Conservation (phyloP, 1,284 basidiomycete genomes). For the Ustilago xerochloae region DNA sequence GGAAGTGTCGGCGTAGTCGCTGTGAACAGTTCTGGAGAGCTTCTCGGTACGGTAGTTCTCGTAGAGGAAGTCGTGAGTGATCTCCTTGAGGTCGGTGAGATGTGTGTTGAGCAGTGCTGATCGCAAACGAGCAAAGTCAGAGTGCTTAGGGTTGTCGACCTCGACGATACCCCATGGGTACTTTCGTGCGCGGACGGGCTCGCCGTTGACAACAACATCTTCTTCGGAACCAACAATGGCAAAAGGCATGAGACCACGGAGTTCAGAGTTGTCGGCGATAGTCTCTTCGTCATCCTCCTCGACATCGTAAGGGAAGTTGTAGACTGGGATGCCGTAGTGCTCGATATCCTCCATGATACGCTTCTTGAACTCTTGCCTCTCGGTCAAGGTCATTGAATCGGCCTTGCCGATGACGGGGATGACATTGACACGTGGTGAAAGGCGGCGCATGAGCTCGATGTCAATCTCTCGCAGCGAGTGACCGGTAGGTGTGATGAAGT, state of each 20-base stretch:
- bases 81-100: constrained; percentile 84
- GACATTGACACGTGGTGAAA: constrained; percentile 81
- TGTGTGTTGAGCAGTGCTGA: constrained; percentile 94
- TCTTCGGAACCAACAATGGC: constrained; percentile 98
- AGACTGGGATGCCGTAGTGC: constrained; percentile 96
- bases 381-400: constrained; percentile 81
- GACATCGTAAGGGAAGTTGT: constrained; percentile 99
- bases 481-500: constrained; percentile 96
- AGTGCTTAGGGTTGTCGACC: constrained; percentile 98
- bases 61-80: constrained; percentile 88
- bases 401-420: constrained; percentile 99
- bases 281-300: constrained; percentile 99
- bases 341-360: constrained; percentile 99
- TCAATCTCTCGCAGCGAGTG: constrained; percentile 95
- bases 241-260: constrained; percentile 76
- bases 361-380: constrained; percentile 87
- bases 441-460: constrained; percentile 74
- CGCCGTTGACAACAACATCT: constrained; percentile 91
- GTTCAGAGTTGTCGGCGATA: constrained; percentile 84
- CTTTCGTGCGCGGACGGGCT: constrained; percentile 86
- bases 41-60: constrained; percentile 99
- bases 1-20: constrained; percentile 72
- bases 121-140: constrained; percentile 92
- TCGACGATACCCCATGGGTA: constrained; percentile 99
- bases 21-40: constrained; percentile 87